Base-by-base conservation (phyloP, 345 rosid species). In the Cardamine chenopodiifolia region DNA sequence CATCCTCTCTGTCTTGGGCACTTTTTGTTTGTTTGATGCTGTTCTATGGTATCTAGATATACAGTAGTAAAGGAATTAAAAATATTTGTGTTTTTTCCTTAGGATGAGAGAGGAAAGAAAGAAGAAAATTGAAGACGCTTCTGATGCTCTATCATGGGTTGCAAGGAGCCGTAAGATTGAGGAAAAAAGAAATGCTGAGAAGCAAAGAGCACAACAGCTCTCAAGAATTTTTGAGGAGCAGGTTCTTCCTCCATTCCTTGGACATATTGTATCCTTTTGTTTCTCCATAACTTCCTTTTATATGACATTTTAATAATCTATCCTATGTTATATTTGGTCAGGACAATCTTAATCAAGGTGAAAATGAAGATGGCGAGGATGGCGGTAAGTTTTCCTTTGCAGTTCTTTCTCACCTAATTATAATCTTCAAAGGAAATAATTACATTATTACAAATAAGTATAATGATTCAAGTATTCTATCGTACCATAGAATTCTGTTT, bases 71-170 rank as follows among this genome's bases (percentile, higher is more conserved):
- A 22, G 6, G 14, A 55, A 63, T 45, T 26, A 6, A 55, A 28
- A 23, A 1, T 9, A 5, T 37, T 35, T 59, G 4, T 77, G 67
- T 66, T 58, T 31, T 52, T 40, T 42, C 69, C 39, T 26, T 53
- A 90, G 99, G 90, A 85, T 93, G 90, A 92, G 81, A 82, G 97
- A 89, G 79, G 90, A 89, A 81, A 86, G 96, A 76, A 92, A 77
- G 82, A 89, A 86, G 76, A 86, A 88, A 68, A 48, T 77, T 66
- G 97, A 86, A 64, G 86, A 70, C 70, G 86, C 62, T 72, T 78
- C 96, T 64, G 98, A 89, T 78, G 80, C 85, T 75, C 80, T 83
- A 73, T 59, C 89, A 23, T 95, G 97, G 96, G 98, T 95, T 76
- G 57, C 67, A 79, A 86, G 56, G 71, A 90, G 88, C 68, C 92